Evolutionary conservation across 2,329 filamentous ascomycete species (phyloP), one percentile per base, ranked within the genome.

Genomic region (Colletotrichum melonis): DNA sequence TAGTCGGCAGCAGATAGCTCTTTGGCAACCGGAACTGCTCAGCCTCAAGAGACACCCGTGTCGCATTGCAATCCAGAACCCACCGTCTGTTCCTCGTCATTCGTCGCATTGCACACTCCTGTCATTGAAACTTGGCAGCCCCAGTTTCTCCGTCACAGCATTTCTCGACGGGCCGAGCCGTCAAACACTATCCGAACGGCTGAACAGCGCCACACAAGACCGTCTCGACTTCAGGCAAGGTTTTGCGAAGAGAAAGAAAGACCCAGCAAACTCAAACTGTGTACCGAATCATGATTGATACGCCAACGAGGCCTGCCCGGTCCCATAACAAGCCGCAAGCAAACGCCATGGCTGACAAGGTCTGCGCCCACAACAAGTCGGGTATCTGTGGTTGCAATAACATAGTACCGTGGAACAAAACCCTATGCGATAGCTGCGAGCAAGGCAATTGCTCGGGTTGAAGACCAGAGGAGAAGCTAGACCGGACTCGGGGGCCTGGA

Each of bases 291-390:
- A 74, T 72, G 59, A 54, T 38, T 42, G 55, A 63, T 24, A 54
- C 63, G 52, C 58, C 52, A 12, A 32, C 24, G 49, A 60, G 65
- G 22, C 30, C 57, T 26, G 28, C 63, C 42, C 38, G 49, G 30
- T 55, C 68, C 55, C 52, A 59, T 35, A 30, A 35, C 63, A 22
- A 63, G 55, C 72, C 69, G 24, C 26, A 59, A 49, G 59, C 63
- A 46, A 55, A 63, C 58, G 35, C 32, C 12, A 77, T 77, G 75
- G 67, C 76, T 60, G 57, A 75, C 46, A 77, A 77, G 58, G 67
- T 69, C 24, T 77, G 76, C 52, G 76, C 38, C 38, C 38, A 76
- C 55, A 75, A 77, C 70, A 56, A 75, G 19, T 56, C 59, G 38
- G 70, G 38, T 42, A 42, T 72, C 35, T 76, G 76, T 63, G 69